Base-by-base conservation (phyloP, 139 green algal genomes). In the Haematococcus lacustris region DNA sequence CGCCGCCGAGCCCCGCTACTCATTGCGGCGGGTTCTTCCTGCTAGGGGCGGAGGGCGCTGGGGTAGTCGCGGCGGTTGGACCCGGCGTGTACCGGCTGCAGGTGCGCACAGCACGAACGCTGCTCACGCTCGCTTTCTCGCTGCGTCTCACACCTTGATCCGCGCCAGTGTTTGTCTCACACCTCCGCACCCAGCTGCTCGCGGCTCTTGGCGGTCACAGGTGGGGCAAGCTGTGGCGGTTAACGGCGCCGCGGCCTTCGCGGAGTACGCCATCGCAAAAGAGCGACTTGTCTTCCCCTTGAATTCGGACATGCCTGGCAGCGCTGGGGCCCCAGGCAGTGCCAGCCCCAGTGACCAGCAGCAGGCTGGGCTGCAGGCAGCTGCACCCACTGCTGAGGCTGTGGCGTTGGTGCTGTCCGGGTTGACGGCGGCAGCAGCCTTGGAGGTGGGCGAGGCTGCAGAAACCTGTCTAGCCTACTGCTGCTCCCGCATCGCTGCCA, bases 1-100 rank as follows among this genome's bases (percentile, higher is more conserved):
- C n/a, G n/a, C n/a, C n/a, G n/a, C n/a, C n/a, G n/a, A n/a, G n/a
- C n/a, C n/a, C n/a, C n/a, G n/a, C n/a, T n/a, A n/a, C n/a, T n/a
- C n/a, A n/a, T n/a, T n/a, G n/a, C n/a, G n/a, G n/a, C n/a, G n/a
- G n/a, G n/a, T n/a, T n/a, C n/a, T 53, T 28, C 17, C 9, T 17
- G 3, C 17, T 93, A 26, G 88, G 88, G 0, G 88, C 88, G 1
- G 88, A 93, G 53, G 84, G 83, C 38, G 38, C 41, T 13, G 86
- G 88, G 1, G 72, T 82, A 1, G 75, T 92, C 0, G 83, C 73
- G 33, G 81, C 85, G 6, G 59, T 83, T 2, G 85, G 82, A 0
- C 26, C 64, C 3, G 71, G 40, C 34, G 80, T 87, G 0, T 47
- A 50, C 33, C 2, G 43, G 9, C 43, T 53, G 9, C 9, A 9